These are phyloP conservation scores for Aphanocladium album DNA, from an alignment of 2,329 filamentous ascomycete genomes.

Conservation along the genomic window DNA sequence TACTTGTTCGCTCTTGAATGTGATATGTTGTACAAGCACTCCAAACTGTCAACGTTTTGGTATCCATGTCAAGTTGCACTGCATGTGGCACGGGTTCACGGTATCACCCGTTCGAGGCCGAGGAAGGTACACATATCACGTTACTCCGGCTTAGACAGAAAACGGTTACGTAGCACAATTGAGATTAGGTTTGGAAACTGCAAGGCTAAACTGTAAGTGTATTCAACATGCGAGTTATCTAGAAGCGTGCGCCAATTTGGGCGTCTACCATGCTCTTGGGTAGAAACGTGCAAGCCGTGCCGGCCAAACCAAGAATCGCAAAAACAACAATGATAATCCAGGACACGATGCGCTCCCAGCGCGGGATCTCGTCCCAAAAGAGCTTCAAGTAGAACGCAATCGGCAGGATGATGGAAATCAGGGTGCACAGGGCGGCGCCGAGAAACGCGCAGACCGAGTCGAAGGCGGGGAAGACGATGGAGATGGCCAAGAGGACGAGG, in stretches of 20 bases:
- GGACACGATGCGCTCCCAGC: constrained; percentile 58
- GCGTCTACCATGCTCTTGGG: constrained; percentile 67
- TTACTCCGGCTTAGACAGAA: neutral
- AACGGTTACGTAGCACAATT: neutral
- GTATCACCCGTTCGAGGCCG: neutral
- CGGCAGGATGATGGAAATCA: constrained; percentile 87
- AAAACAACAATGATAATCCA: constrained; percentile 68
- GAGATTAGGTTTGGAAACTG: neutral
- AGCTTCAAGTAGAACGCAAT: constrained; percentile 86
- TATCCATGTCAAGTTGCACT: neutral
- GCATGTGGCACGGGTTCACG: neutral
- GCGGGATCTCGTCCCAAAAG: constrained; percentile 67
- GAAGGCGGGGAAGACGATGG: constrained; percentile 67
- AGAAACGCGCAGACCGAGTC: constrained; percentile 89
- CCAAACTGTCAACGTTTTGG: too few relatives aligned
- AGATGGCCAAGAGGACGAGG: constrained; percentile 68
- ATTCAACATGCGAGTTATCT: neutral
- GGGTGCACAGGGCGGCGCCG: constrained; percentile 85
- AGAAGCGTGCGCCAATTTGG: neutral
- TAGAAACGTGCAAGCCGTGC: constrained; percentile 84
- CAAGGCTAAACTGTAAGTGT: neutral
- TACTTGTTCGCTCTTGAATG: neutral
- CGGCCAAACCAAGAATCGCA: constrained; percentile 63
- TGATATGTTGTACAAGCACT: neutral
- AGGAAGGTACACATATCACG: neutral